Conservation (phyloP, 495 filamentous ascomycete species). For the Lindgomyces ingoldianus region DNA sequence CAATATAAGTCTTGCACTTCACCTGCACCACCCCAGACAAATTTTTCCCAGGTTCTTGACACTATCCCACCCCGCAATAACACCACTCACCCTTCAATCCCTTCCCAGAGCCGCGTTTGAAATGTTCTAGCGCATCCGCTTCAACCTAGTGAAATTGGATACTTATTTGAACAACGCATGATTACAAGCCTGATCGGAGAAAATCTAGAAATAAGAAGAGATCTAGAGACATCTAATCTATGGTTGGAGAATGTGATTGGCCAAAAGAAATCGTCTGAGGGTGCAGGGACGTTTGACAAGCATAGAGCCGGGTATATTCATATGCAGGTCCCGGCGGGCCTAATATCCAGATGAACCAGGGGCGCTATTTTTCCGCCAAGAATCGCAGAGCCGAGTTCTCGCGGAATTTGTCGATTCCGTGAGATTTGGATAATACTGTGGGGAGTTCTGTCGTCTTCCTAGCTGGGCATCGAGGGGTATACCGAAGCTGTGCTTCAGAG, state of each 20-base stretch:
- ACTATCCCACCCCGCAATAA: neutral
- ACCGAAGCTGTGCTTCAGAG: too few relatives aligned
- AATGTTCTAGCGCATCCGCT: neutral
- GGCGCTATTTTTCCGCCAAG: neutral
- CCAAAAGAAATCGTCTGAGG: neutral
- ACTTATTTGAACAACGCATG: too few relatives aligned
- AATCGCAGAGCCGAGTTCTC: neutral
- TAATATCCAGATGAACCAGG: constrained; percentile 20
- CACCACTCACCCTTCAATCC: neutral
- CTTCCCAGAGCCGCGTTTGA: too few relatives aligned
- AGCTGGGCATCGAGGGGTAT: too few relatives aligned
- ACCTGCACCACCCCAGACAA: neutral
- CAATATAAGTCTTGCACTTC: neutral
- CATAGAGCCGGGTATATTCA: constrained; percentile 26
- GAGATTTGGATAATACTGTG: too few relatives aligned
- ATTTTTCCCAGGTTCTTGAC: neutral
- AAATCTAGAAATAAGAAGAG: neutral
- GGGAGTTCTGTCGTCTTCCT: too few relatives aligned
- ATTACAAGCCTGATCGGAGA: neutral
- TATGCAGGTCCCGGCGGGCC: constrained; percentile 37
- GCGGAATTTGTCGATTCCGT: too few relatives aligned
- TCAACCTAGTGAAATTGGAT: neutral
- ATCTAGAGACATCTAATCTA: neutral
- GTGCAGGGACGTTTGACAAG: constrained; percentile 1
- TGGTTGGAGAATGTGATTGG: neutral